Evolutionary conservation across 2,329 filamentous ascomycete species (phyloP), one percentile per base, ranked within the genome.

Genomic region (Colletotrichum graminicola): DNA sequence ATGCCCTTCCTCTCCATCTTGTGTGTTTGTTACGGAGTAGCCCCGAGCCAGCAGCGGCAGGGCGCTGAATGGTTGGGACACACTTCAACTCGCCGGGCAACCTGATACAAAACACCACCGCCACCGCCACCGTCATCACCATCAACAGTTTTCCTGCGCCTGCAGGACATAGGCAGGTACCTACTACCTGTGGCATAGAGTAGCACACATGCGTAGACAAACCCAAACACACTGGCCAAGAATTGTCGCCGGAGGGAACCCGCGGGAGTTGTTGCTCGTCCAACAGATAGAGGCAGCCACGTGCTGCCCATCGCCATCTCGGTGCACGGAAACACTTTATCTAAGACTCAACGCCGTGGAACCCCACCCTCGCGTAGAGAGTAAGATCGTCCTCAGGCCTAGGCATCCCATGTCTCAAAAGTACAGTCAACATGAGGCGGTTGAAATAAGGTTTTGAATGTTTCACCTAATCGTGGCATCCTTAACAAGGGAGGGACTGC

Each of bases 401-500:
- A 3, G 18, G 39, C 64, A 26, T 66, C 36, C 18, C 64, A 62
- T 36, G 59, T 62, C 36, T 62, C 45, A 62, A 18, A 14, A 23
- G 36, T n/a, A n/a, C 5, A 21, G 16, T 55, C 29, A n/a, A 26
- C 23, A 21, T 3, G 26, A 60, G 55, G 57, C 11, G 23, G 64
- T 59, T 43, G 43, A 60, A 39, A 56, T 54, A 49, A 57, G 39
- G 34, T 71, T 45, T 34, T 39, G 41, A 18, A 62, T n/a, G 61
- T 60, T 67, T 62, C 43, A 62, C 51, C 26, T 23, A 45, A 47
- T 10, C 54, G 56, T 70, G 56, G 55, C 67, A 63, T 63, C 55
- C 60, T 36, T 63, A 47, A 51, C 29, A 47, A 45, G 60, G 34
- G 60, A 4, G 59, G 34, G 55, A 51, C 23, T 21, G 12, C 43